A percentile compares a stretch with the other conserved stretches of the same genome.
These are phyloP conservation scores for Thermothielavioides terrestris DNA, from an alignment of 495 filamentous ascomycete species.

Conservation along the genomic window DNA sequence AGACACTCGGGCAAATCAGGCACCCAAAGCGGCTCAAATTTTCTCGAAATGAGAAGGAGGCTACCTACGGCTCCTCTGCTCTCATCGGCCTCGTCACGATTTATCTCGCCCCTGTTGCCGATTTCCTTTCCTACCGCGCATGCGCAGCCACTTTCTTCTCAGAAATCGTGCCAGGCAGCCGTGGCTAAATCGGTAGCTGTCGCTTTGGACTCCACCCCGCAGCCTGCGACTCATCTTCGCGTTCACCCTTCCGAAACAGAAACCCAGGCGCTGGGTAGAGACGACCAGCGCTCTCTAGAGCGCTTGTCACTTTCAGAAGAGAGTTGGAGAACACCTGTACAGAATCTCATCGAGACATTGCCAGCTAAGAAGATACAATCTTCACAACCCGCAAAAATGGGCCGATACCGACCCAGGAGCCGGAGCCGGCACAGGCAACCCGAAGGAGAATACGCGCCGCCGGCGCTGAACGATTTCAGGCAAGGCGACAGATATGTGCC, in stretches of 20 bases:
- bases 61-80: neutral
- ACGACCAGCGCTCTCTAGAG: no score
- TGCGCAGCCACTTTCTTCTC: no score
- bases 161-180: no score
- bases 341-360: neutral
- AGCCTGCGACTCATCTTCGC: no score
- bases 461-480: neutral
- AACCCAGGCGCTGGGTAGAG: no score
- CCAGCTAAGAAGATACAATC: neutral
- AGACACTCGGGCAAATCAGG: neutral
- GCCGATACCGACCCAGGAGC: neutral
- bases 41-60: neutral
- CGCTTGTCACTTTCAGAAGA: no score
- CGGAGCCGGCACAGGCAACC: neutral
- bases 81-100: neutral
- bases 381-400: neutral
- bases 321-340: neutral
- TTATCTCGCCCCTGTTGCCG: no score
- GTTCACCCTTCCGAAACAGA: no score
- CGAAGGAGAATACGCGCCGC: neutral
- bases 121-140: no score
- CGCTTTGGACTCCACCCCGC: no score
- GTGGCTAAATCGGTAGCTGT: no score
- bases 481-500: neutral
- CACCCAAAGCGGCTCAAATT: neutral